Evolutionary conservation across 108 stramenopile species (phyloP), one percentile per base, ranked within the genome.

Genomic region (Halocafeteria seosinensis): DNA sequence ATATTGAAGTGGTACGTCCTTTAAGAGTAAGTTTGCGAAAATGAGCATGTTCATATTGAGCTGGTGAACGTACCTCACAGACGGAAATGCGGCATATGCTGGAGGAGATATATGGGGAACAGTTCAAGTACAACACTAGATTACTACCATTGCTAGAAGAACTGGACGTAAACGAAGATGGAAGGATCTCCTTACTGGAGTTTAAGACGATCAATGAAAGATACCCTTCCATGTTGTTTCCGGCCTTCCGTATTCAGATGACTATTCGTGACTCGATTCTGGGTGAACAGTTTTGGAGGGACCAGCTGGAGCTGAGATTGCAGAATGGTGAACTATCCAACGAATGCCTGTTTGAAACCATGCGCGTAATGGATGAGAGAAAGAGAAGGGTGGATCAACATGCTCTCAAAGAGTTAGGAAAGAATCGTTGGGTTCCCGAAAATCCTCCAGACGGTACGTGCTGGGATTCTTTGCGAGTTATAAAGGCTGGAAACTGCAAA

Each of bases 161-260:
- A n/a, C 28, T 59, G 5, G 57, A 59, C 57, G 17, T 35, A 2
- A 59, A 59, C 28, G 17, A n/a, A 17, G 57, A 59, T 35, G 17
- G 21, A 2, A 33, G 28, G 2, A 2, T 59, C 21, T 3, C 13
- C 57, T 25, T 59, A 12, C 34, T 21, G 2, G 57, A 59, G 57
- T 59, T 59, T 35, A 59, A 59, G n/a, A n/a, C 2, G 2, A 59
- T 59, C 21, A 8, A 59, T 35, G 12, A 27, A 33, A n/a, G 5
- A 12, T 59, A 59, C 57, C 17, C 57, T 17, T 59, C 57, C 21
- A 8, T 59, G 57, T 35, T 59, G 27, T 59, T 59, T 35, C 57
- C 57, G 11, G 57, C 57, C 57, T 59, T 59, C 57, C 57, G 57
- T 12, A 59, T 59, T 11, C 57, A 59, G n/a, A 11, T 3, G 57